These are phyloP conservation scores for Cytospora piceicola DNA, from an alignment of 2,329 filamentous ascomycete species.

Conservation along the genomic window DNA sequence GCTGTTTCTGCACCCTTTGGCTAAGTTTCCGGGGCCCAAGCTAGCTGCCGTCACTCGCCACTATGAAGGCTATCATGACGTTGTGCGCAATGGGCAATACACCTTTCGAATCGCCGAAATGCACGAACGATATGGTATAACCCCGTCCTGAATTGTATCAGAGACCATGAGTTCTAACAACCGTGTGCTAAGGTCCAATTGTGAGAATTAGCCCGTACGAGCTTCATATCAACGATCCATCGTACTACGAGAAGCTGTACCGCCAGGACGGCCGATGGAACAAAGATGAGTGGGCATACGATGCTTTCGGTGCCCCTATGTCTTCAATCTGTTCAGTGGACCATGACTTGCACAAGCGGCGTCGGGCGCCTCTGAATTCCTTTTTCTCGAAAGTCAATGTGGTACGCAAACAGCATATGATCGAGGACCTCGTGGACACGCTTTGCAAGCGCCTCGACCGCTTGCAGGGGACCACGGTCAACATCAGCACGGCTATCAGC, in stretches of 20 bases:
- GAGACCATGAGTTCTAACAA: neutral
- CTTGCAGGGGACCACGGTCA: constrained; percentile 8
- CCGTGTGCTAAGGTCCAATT: constrained; percentile 37
- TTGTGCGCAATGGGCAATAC: constrained; percentile 47
- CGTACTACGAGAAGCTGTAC: constrained; percentile 38
- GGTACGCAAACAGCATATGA: neutral
- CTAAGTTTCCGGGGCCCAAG: constrained; percentile 45
- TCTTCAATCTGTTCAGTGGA: constrained; percentile 20
- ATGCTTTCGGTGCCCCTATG: constrained; percentile 9
- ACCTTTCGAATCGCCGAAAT: constrained; percentile 47
- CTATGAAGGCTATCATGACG: constrained; percentile 50
- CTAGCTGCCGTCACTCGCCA: constrained; percentile 45
- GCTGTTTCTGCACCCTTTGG: constrained; percentile 45
- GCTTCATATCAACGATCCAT: constrained; percentile 38
- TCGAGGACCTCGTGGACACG: constrained; percentile 15
- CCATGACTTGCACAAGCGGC: constrained; percentile 24
- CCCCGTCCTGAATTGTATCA: neutral
- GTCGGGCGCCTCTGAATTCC: constrained; percentile 4
- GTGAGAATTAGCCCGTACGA: constrained; percentile 41
- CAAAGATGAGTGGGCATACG: constrained; percentile 22
- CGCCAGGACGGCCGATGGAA: constrained; percentile 20
- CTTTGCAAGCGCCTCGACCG: constrained; percentile 22
- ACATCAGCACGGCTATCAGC: constrained; percentile 29
- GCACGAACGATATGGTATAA: constrained; percentile 46
- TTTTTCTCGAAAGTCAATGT: constrained; percentile 14